Conservation (phyloP, 371 early-diverging fungal species). For the Batrachochytrium dendrobatidis region DNA sequence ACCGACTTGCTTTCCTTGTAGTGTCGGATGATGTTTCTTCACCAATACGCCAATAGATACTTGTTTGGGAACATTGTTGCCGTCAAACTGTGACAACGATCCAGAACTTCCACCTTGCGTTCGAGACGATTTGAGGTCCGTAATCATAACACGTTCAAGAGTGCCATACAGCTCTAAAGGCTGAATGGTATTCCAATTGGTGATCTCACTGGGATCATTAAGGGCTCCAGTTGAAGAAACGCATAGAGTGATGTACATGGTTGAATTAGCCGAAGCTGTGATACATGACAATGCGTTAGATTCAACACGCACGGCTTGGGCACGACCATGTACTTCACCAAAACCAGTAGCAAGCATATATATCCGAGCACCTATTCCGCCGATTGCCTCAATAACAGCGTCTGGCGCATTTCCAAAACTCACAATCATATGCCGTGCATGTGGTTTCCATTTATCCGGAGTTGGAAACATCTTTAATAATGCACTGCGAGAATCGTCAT, state of each 20-base stretch:
- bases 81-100: slow-evolving; percentile 9
- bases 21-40: slow-evolving; percentile 25
- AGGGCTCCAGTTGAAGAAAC: slow-evolving; percentile 13
- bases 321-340: slow-evolving; percentile 15
- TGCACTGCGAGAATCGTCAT: slow-evolving; percentile 2
- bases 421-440: slow-evolving; percentile 28
- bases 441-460: slow-evolving; percentile 14
- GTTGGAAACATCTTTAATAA: slow-evolving; percentile 15
- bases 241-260: slow-evolving; percentile 27
- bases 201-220: slow-evolving; percentile 16
- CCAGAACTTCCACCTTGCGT: slow-evolving; percentile 3
- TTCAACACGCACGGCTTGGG: slow-evolving; percentile 23
- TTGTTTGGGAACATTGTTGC: slow-evolving; percentile 7
- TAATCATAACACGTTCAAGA: background rate
- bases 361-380: slow-evolving; percentile 27
- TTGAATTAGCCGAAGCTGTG: slow-evolving; percentile 17
- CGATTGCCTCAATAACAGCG: slow-evolving; percentile 20
- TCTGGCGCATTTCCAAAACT: slow-evolving; percentile 20
- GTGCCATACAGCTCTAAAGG: slow-evolving; percentile 13
- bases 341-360: slow-evolving; percentile 18
- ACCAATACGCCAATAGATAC: slow-evolving; percentile 26
- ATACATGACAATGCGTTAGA: background rate
- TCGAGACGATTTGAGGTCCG: background rate
- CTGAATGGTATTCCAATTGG: slow-evolving; percentile 20
- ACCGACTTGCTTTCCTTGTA: slow-evolving; percentile 26